phyloP scores from a whole-genome alignment of 176 grass and related monocot genomes.

The Zea luxurians region DNA sequence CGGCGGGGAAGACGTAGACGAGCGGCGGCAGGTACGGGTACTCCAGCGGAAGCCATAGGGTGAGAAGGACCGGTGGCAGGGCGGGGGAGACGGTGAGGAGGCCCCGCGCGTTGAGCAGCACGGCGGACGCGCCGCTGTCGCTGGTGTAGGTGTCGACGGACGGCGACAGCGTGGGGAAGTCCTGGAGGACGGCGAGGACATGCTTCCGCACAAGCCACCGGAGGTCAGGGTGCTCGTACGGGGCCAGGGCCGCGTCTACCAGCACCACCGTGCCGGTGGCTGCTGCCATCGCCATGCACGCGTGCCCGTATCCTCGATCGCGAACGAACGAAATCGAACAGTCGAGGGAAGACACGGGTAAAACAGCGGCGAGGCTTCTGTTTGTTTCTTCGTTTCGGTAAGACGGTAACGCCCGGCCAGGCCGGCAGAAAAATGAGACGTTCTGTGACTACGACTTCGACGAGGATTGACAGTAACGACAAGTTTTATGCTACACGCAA shows the following conservation, averaged over 20 bases:
- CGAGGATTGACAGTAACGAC: neutral
- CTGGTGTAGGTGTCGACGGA: constrained; percentile 40
- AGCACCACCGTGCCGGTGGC: constrained; percentile 30
- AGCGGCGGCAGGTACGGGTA: constrained; percentile 31
- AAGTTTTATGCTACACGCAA: neutral
- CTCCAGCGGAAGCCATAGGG: constrained; percentile 29
- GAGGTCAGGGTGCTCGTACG: constrained; percentile 38
- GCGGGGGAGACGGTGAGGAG: constrained; percentile 18
- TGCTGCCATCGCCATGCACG: neutral
- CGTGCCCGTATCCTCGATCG: neutral
- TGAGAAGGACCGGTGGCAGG: constrained; percentile 31
- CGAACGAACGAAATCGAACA: neutral
- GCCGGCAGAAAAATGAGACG: neutral
- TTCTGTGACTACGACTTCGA: neutral
- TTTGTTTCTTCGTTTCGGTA: neutral
- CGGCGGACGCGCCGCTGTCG: constrained; percentile 27
- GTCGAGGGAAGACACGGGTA: too few relatives aligned
- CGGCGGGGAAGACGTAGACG: constrained; percentile 27
- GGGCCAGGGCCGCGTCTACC: constrained; percentile 38
- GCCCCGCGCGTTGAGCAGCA: constrained; percentile 47
- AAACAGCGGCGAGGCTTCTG: neutral
- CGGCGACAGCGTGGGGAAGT: constrained; percentile 47
- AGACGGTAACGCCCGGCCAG: neutral
- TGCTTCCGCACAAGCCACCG: constrained; percentile 37
- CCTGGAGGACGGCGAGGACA: constrained; percentile 38